Conservation (phyloP, 441 rosid genomes). For the Raphanus hybrid region DNA sequence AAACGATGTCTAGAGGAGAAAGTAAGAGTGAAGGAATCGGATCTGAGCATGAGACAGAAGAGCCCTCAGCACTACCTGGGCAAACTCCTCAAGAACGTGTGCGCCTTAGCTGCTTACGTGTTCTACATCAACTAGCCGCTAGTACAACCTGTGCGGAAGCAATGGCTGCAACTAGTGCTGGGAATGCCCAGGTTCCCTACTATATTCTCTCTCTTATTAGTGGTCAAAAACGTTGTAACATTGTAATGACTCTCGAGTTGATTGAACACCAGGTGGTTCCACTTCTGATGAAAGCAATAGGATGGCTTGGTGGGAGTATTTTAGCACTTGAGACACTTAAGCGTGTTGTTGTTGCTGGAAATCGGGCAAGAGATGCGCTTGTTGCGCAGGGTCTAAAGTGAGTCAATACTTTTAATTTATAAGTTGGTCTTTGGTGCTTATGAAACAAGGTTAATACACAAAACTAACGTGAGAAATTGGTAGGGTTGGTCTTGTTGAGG, state of each 20-base stretch:
- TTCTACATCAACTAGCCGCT: slow-evolving; percentile 98
- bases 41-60: slow-evolving; percentile 61
- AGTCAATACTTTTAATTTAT: slow-evolving; percentile 38
- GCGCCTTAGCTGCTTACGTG: slow-evolving; percentile 98
- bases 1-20: slow-evolving; percentile 86
- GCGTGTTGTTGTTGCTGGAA: slow-evolving; percentile 99
- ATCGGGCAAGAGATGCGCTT: slow-evolving; percentile 98
- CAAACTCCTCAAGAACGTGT: slow-evolving; percentile 98
- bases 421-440: neutral
- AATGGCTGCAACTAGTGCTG: slow-evolving; percentile 99
- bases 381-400: slow-evolving; percentile 99
- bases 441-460: neutral
- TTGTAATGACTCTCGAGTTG: slow-evolving; percentile 28
- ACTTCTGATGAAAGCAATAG: slow-evolving; percentile 99
- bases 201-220: neutral
- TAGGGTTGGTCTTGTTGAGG: slow-evolving; percentile 97
- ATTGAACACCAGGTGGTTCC: slow-evolving; percentile 85
- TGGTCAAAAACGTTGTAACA: slow-evolving; percentile 13
- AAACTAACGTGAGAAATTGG: slow-evolving; percentile 23
- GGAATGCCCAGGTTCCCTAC: slow-evolving; percentile 84
- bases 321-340: slow-evolving; percentile 97
- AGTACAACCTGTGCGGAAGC: slow-evolving; percentile 99
- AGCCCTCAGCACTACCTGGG: slow-evolving; percentile 59
- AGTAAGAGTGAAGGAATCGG: slow-evolving; percentile 52
- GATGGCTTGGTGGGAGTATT: slow-evolving; percentile 99